Base-by-base conservation (phyloP, 2,329 filamentous ascomycete genomes). In the Aspergillus fructus region DNA sequence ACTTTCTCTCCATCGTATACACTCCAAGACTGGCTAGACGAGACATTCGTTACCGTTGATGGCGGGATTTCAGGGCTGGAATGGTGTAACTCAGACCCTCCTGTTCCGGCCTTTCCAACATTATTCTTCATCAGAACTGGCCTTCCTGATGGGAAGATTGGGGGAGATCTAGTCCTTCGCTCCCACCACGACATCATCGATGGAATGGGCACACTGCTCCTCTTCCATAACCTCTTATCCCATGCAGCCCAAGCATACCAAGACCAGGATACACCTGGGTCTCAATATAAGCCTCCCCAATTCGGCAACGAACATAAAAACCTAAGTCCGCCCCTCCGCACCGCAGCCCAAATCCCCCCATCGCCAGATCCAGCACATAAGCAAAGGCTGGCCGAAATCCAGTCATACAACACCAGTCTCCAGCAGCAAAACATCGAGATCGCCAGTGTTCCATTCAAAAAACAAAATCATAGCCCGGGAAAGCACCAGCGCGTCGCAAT, bases 31-130 rank as follows among this genome's bases (percentile, higher is more conserved):
- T 68, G 66, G 66, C 34, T 63, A 13, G 27, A 60, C 6, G 19
- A 50, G 1, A 68, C 65, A 1, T 62, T 68, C 19, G 48, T 23
- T 9, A 21, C 60, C 3, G 49, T 66, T 1, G 27, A 56, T 4
- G 55, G 41, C 13, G 17, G 34, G 3, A 50, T 59, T 2, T 59
- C 63, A 2, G 64, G 63, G 1, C 33, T 58, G 1, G 61, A 68
- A 11, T 68, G 64, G 64, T 68, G 65, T 33, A 68, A 68, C 45
- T 53, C 50, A 2, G 63, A 68, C 51, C 65, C 65, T 4, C 65
- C 63, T 4, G 63, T 64, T 2, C 66, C 66, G 2, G 50, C 42
- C 13, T 23, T 64, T 11, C 63, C 66, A 12, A 68, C 66, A 2
- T 19, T 68, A 4, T 67, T 66, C 40, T 24, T 68, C 6, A 33